Conservation (phyloP, 2,329 filamentous ascomycete genomes). For the Didymella sp. region DNA sequence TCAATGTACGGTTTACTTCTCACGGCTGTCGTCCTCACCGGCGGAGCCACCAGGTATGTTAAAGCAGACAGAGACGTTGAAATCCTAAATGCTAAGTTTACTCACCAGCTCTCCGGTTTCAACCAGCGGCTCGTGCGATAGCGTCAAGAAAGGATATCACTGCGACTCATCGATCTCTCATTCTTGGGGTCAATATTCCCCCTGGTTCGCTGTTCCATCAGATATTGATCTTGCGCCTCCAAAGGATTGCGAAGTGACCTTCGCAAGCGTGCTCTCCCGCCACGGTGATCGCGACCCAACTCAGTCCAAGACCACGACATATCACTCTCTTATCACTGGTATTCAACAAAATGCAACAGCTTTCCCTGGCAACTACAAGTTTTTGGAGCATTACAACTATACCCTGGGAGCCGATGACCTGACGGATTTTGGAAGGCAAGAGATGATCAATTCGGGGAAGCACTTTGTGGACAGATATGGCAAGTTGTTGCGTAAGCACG, state of each 20-base stretch:
- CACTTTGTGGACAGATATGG: slow-evolving; percentile 79
- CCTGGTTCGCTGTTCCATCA: slow-evolving; percentile 78
- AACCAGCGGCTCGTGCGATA: slow-evolving; percentile 56
- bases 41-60: not conserved
- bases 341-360: slow-evolving; percentile 65
- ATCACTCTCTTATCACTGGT: slow-evolving; percentile 67
- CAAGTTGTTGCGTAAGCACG: slow-evolving; percentile 61
- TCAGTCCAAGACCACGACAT: slow-evolving; percentile 66
- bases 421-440: slow-evolving; percentile 69
- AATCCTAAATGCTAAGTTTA: not conserved
- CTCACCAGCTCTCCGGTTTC: not conserved
- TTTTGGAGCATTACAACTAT: slow-evolving; percentile 76
- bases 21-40: not conserved
- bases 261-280: slow-evolving; percentile 80
- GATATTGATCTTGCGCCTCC: slow-evolving; percentile 69
- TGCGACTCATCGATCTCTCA: slow-evolving; percentile 69
- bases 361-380: slow-evolving; percentile 70
- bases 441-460: slow-evolving; percentile 76
- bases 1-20: not conserved
- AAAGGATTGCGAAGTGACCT: slow-evolving; percentile 73
- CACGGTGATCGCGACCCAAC: slow-evolving; percentile 88
- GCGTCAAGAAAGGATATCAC: slow-evolving; percentile 64
- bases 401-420: slow-evolving; percentile 74
- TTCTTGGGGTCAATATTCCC: slow-evolving; percentile 89
- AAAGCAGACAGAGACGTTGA: not conserved